Evolutionary conservation across 1,139 yeast species (phyloP).

Genomic region (Candida anutae): DNA sequence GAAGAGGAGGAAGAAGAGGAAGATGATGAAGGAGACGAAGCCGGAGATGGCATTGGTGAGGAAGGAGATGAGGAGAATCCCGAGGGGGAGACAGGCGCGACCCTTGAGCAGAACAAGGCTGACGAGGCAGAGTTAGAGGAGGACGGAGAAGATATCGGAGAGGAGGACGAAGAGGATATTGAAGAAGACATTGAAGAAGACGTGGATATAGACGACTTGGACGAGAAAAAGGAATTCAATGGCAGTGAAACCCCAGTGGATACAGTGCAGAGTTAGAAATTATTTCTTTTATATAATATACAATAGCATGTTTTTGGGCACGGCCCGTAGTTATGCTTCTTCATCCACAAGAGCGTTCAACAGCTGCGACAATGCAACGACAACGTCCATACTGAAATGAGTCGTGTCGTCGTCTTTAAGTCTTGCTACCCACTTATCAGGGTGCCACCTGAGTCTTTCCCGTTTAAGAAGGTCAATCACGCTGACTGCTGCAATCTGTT

Average conservation of each 20-base stretch:
- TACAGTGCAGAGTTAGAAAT: constrained; percentile 6
- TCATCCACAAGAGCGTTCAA: constrained; percentile 21
- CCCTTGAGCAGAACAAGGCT: constrained; percentile 3
- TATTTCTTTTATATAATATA: constrained; percentile 1
- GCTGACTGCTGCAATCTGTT: constrained; percentile 10
- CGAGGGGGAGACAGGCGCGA: constrained; percentile 6
- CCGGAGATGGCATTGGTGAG: constrained; percentile 20
- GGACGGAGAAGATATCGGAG: constrained; percentile 5
- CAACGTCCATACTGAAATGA: constrained; percentile 17
- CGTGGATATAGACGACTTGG: constrained; percentile 6
- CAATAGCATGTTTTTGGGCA: not conserved
- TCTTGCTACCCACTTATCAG: constrained; percentile 44
- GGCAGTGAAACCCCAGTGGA: constrained; percentile 14
- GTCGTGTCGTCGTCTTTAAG: constrained; percentile 6
- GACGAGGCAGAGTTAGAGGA: constrained; percentile 3
- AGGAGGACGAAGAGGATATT: constrained; percentile 6
- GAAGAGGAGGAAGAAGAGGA: constrained; percentile 41
- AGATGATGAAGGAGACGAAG: constrained; percentile 28
- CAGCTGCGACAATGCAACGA: constrained; percentile 24
- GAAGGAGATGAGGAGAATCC: constrained; percentile 29
- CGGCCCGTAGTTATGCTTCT: constrained; percentile 1
- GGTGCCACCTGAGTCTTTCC: constrained; percentile 64
- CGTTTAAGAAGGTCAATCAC: constrained; percentile 25
- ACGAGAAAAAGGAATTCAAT: constrained; percentile 5
- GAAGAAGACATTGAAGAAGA: constrained; percentile 10